phyloP scores from a whole-genome alignment of 768 basidiomycete genomes.

The Porpolomopsis calyptriformis region DNA sequence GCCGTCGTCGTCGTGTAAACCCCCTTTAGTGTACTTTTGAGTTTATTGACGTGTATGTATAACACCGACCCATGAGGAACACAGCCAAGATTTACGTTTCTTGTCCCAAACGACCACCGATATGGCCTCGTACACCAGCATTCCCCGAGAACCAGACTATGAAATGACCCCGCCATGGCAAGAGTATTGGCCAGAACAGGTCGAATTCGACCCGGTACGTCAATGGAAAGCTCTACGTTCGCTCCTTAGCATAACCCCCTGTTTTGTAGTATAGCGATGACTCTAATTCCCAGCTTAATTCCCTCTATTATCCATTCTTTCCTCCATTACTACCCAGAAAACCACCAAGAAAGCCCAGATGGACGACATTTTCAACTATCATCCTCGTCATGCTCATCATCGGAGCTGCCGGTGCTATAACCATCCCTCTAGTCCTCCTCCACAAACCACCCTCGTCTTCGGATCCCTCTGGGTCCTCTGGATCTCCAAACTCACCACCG shows the following conservation, averaged over 20 bases:
- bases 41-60: too few relatives aligned
- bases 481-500: not conserved
- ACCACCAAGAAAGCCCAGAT: conserved; percentile 9
- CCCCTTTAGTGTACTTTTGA: too few relatives aligned
- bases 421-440: conserved; percentile 18
- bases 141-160: not conserved
- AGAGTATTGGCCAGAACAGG: not conserved
- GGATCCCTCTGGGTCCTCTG: conserved; percentile 8
- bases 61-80: not conserved
- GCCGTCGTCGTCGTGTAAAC: too few relatives aligned
- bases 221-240: not conserved
- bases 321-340: not conserved
- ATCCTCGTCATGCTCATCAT: conserved; percentile 22
- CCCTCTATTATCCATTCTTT: not conserved
- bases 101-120: not conserved
- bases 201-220: not conserved
- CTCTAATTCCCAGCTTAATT: not conserved
- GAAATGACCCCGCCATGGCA: not conserved
- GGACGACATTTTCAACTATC: conserved; percentile 16
- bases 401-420: conserved; percentile 32
- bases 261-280: not conserved
- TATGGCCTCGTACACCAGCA: not conserved
- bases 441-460: conserved; percentile 15
- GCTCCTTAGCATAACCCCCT: not conserved
- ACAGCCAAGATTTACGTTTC: conserved; percentile 1